phyloP scores from a whole-genome alignment of 148 eudicot genomes.

The Amaranthus palmeri region DNA sequence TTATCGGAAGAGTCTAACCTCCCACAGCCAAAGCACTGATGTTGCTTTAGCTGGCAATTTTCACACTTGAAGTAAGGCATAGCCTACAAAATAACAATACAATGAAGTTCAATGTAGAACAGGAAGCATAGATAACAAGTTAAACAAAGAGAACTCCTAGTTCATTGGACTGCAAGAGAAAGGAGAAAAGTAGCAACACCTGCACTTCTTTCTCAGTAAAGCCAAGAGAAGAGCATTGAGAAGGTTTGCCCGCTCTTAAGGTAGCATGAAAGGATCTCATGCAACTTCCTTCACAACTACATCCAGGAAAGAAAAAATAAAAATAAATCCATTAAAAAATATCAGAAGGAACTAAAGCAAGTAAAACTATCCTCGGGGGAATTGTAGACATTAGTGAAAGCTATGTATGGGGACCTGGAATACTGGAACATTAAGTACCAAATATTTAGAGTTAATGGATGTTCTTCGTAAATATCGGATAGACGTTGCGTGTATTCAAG shows the following conservation, averaged over 20 bases:
- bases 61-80: conserved; percentile 47
- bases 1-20: conserved; percentile 85
- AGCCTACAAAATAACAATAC: conserved; percentile 40
- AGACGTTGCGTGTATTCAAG: too few relatives aligned
- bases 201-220: conserved; percentile 49
- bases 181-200: conserved; percentile 33
- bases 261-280: conserved; percentile 93
- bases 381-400: background rate
- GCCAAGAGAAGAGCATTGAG: conserved; percentile 65
- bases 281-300: conserved; percentile 91
- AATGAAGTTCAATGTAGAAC: background rate
- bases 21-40: conserved; percentile 88
- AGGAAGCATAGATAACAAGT: background rate
- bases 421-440: too few relatives aligned
- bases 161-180: background rate
- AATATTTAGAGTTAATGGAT: too few relatives aligned
- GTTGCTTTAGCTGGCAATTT: conserved; percentile 66
- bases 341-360: background rate
- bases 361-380: too few relatives aligned
- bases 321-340: background rate
- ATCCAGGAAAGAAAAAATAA: conserved; percentile 11
- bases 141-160: conserved; percentile 1
- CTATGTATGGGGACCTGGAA: too few relatives aligned
- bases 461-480: too few relatives aligned
- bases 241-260: conserved; percentile 42